Evolutionary conservation across 495 filamentous ascomycete species (phyloP), one percentile per base, ranked within the genome.

Genomic region (Xylaria nigripes): DNA sequence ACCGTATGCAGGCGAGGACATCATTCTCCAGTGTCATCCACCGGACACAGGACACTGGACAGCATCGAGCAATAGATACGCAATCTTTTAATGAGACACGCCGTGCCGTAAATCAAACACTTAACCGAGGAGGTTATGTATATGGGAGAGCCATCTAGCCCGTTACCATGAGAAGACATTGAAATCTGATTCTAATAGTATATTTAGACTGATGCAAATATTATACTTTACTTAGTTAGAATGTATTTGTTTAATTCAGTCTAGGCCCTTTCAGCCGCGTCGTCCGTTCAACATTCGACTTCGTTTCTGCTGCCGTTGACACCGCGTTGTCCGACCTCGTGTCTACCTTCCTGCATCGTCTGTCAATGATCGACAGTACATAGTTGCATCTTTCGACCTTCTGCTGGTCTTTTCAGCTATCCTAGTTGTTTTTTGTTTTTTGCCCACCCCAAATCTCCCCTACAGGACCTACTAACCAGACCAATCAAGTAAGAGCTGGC

Each of bases 351-450:
- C 22, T 48, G 51, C 51, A 54, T 48, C 16, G 40, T 5, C 6
- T 2, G 6, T 54, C 51, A 48, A 54, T 54, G 44, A 54, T 54
- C 51, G 30, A 54, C 51, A 10, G 24, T 42, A 54, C 51, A 54
- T 41, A 40, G 51, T 41, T 24, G 43, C 42, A 47, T 41, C 51
- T 46, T 40, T 54, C 43, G 51, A 46, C 32, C n/a, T 40, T 46
- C 21, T 32, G 10, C 12, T 54, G 12, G 12, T 34, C 12, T 24
- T 41, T 45, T 46, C 51, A 54, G 42, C 51, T 30, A 46, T 30
- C 32, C 42, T 21, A 32, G 34, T 13, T 25, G 19, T 15, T 3
- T 3, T 3, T 3, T 29, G 4, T 9, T 29, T 29, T 46, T 46
- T 29, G 22, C 42, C 6, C n/a, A 27, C 19, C 10, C 15, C 50